Percentiles rank a stretch among this genome's conserved stretches.
phyloP scores from a whole-genome alignment of 805 yeast species.

The Debaryomyces prosopidis region DNA sequence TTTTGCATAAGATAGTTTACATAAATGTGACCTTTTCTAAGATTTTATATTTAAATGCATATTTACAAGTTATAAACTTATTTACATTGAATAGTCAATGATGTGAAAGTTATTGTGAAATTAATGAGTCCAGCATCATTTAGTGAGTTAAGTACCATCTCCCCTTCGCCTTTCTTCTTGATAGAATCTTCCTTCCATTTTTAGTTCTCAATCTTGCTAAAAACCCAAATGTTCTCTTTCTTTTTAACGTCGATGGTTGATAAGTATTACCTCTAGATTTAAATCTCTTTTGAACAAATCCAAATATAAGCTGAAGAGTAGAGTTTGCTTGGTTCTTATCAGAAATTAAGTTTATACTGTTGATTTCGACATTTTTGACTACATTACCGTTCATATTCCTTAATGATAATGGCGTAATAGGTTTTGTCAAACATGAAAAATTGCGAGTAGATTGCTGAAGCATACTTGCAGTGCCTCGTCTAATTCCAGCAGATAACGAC shows the following conservation, averaged over 20 bases:
- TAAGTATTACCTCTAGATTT: slow-evolving; percentile 91
- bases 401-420: slow-evolving; percentile 3
- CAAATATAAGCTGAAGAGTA: slow-evolving; percentile 19
- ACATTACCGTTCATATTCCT: background rate
- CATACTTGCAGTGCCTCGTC: slow-evolving; percentile 1
- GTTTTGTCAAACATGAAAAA: slow-evolving; percentile 5
- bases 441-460: slow-evolving; percentile 2
- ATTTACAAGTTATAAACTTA: background rate
- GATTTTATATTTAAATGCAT: slow-evolving; percentile 1
- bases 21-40: background rate
- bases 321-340: background rate
- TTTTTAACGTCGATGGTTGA: slow-evolving; percentile 87
- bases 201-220: slow-evolving; percentile 76
- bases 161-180: slow-evolving; percentile 81
- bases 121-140: slow-evolving; percentile 6
- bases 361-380: background rate
- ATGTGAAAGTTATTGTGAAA: background rate
- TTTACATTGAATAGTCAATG: background rate
- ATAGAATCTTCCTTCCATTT: slow-evolving; percentile 75
- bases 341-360: slow-evolving; percentile 1
- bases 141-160: slow-evolving; percentile 90
- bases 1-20: background rate
- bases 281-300: slow-evolving; percentile 62
- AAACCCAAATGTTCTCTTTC: slow-evolving; percentile 90
- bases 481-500: slow-evolving; percentile 1